Evolutionary conservation across 805 yeast genomes (phyloP).

Genomic region (Saccharomycopsis javanensis): DNA sequence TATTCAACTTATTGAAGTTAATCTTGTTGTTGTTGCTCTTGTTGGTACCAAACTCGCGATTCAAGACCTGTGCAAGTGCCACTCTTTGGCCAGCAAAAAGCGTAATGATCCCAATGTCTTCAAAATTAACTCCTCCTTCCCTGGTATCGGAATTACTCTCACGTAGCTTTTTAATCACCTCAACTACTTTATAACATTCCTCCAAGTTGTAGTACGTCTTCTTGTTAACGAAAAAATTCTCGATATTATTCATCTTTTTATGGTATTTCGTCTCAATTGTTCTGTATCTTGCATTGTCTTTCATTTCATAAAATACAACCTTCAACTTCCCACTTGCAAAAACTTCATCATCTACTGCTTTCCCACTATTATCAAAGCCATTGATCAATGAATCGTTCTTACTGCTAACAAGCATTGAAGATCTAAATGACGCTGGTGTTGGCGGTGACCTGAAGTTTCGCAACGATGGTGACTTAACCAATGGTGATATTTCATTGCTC

Average conservation of each 20-base stretch:
- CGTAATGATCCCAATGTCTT: conserved; percentile 50
- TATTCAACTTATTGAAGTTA: conserved; percentile 5
- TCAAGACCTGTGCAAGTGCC: conserved; percentile 10
- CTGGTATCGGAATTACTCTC: not conserved
- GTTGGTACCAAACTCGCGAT: conserved; percentile 9
- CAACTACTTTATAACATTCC: conserved; percentile 9
- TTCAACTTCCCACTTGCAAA: conserved; percentile 48
- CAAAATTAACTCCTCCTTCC: conserved; percentile 35
- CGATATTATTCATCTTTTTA: conserved; percentile 18
- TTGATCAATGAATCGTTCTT: not conserved
- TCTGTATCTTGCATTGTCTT: conserved; percentile 32
- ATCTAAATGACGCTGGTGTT: not conserved
- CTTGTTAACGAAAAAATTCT: conserved; percentile 18
- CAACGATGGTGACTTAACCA: not conserved
- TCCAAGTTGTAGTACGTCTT: conserved; percentile 15
- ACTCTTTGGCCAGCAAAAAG: conserved; percentile 54
- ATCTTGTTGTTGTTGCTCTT: not conserved
- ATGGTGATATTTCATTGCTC: not conserved
- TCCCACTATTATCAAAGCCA: not conserved
- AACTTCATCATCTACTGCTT: conserved; percentile 29
- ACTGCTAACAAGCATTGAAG: not conserved
- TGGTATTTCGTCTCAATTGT: conserved; percentile 44
- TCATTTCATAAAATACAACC: conserved; percentile 48
- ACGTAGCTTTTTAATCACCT: conserved; percentile 34
- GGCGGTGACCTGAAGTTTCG: not conserved